These are phyloP conservation scores for Thecaphora thlaspeos DNA, from an alignment of 1,284 basidiomycete species.

Conservation along the genomic window DNA sequence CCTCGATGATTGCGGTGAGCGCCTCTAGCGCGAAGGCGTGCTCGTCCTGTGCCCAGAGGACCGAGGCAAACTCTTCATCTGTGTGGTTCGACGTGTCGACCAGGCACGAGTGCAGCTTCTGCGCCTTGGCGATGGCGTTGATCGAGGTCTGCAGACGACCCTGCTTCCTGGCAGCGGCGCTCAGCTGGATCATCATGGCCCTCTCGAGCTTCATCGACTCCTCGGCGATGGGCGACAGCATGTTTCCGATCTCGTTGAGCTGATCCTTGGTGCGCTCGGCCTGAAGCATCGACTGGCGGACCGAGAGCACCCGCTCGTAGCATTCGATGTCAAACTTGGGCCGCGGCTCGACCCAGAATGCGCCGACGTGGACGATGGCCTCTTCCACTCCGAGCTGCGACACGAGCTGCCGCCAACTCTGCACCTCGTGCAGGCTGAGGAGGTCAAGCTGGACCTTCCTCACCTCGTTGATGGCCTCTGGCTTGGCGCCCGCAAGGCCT, in stretches of 20 bases:
- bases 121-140: constrained; percentile 77
- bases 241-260: constrained; percentile 70
- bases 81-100: constrained; percentile 60
- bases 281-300: constrained; percentile 77
- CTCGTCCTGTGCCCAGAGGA: constrained; percentile 84
- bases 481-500: constrained; percentile 16
- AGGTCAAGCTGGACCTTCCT: constrained; percentile 20
- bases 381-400: constrained; percentile 15
- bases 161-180: constrained; percentile 71
- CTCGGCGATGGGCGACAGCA: constrained; percentile 65
- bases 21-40: constrained; percentile 78
- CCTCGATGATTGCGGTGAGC: constrained; percentile 61
- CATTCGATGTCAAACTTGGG: constrained; percentile 63
- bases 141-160: constrained; percentile 77
- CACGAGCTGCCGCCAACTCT: constrained; percentile 20
- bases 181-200: constrained; percentile 70
- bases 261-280: constrained; percentile 68
- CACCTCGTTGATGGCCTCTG: constrained; percentile 23
- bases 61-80: constrained; percentile 79
- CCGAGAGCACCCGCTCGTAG: constrained; percentile 76
- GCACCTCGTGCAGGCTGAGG: constrained; percentile 34
- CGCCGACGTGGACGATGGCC: constrained; percentile 15
- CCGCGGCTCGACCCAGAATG: constrained; percentile 10
- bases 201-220: constrained; percentile 69
- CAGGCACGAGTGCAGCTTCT: constrained; percentile 62